Evolutionary conservation across 768 basidiomycete genomes (phyloP), one percentile per base, ranked within the genome.

Genomic region (Panus rudis): DNA sequence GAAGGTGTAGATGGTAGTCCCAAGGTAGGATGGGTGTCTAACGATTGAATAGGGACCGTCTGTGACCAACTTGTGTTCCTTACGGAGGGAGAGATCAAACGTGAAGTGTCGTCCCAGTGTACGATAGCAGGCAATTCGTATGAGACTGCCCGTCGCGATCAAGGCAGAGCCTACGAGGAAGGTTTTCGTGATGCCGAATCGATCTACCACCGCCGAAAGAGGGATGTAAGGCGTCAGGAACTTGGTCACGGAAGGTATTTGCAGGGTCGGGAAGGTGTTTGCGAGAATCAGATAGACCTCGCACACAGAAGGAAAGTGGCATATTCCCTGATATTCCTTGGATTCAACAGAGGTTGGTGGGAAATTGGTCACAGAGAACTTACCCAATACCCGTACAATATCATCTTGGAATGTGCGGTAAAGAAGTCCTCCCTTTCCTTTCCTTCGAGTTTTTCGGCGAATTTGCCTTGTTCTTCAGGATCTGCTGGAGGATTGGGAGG

Each of bases 41-140:
- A 63, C 59, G 41, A 55, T 16, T 17, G 53, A 37, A 49, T 63
- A 63, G 28, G 59, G 61, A 7, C 59, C 59, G 16, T 16, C 23
- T 13, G 59, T 61, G 16, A 61, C 43, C n/a, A 63, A 52, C 31
- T 32, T 42, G 34, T 63, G 61, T 27, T 49, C 49, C 12, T 52
- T 38, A 24, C 43, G 45, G 6, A 63, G 34, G 16, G 56, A 42
- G n/a, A 63, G 41, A 32, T 58, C 49, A 51, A 53, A 57, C 14
- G 59, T 63, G 54, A 61, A 63, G 46, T 48, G 38, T 7, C 44
- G 42, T 11, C 59, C 61, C 14, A 63, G 47, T 10, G 31, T 37
- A 37, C 54, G 57, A 46, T 53, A 59, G 51, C 57, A 57, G 5
- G 35, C 37, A 3, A 45, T 8, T 7, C 33, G 33, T 8, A 35